Percentiles rank a stretch among this genome's conserved stretches.
These are phyloP conservation scores for Clarireedia hainanense DNA, from an alignment of 2,329 filamentous ascomycete species.

Conservation along the genomic window DNA sequence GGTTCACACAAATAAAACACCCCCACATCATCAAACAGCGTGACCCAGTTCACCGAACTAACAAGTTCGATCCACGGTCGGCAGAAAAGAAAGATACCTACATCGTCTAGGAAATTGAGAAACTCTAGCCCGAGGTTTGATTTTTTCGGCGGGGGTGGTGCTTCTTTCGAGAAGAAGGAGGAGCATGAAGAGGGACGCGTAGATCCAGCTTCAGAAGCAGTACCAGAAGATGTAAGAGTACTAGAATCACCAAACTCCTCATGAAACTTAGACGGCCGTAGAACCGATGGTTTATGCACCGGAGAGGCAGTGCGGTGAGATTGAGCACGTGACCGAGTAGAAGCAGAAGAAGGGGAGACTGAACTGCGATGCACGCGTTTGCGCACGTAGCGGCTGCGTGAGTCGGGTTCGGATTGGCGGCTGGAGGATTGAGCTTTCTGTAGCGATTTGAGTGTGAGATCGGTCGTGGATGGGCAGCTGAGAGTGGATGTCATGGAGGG, in stretches of 20 bases:
- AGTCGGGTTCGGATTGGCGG: neutral
- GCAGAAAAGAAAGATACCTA: conserved; percentile 19
- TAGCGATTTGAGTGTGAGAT: neutral
- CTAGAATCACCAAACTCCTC: too few species aligned
- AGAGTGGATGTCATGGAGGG: conserved; percentile 1
- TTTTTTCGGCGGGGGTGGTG: too few species aligned
- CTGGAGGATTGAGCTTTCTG: neutral
- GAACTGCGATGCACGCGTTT: too few species aligned
- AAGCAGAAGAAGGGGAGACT: neutral
- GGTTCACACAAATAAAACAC: conserved; percentile 7
- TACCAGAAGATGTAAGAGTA: too few species aligned
- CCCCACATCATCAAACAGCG: conserved; percentile 21
- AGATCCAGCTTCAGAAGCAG: too few species aligned
- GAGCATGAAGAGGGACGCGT: too few species aligned
- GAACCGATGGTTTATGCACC: too few species aligned
- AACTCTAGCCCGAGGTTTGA: neutral
- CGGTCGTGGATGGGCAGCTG: neutral
- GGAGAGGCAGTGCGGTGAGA: too few species aligned
- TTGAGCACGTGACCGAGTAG: too few species aligned
- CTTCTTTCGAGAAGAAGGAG: too few species aligned
- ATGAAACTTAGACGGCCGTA: too few species aligned
- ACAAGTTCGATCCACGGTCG: conserved; percentile 13
- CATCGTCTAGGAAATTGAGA: conserved; percentile 21
- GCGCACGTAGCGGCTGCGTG: neutral
- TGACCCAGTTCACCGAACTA: conserved; percentile 11